A percentile compares a stretch with the other conserved stretches of the same genome.
Conservation (phyloP, 495 filamentous ascomycete genomes). For the Rhizodiscina lignyota region DNA sequence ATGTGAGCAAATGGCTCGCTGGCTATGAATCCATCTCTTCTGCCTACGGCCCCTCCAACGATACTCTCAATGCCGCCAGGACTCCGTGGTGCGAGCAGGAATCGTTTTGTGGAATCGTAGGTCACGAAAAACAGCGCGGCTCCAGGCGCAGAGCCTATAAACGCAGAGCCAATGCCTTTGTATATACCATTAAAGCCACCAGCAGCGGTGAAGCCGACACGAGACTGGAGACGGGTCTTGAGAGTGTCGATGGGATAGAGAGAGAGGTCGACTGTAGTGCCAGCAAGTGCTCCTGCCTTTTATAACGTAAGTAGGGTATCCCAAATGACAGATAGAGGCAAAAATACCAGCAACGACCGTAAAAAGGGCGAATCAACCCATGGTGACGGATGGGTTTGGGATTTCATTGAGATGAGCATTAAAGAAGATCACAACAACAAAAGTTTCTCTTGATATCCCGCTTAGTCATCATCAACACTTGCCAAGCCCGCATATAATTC, state of each 20-base stretch:
- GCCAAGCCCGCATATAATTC: too few species aligned
- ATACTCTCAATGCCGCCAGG: constrained; percentile 1
- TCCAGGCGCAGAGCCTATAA: constrained; percentile 90
- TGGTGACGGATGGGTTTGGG: constrained; percentile 3
- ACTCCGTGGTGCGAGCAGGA: constrained; percentile 2
- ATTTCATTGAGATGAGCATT: constrained; percentile 4
- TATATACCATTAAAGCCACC: constrained; percentile 63
- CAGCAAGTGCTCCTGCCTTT: constrained; percentile 21
- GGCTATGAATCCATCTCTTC: constrained; percentile 1
- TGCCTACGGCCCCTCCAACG: constrained; percentile 7
- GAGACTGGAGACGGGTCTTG: constrained; percentile 57
- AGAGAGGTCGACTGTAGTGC: constrained; percentile 24
- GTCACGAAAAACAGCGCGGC: constrained; percentile 97
- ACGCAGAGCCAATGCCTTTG: constrained; percentile 48
- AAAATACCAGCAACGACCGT: constrained; percentile 26
- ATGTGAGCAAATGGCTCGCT: constrained; percentile 46
- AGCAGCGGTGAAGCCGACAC: constrained; percentile 55
- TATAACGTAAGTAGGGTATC: not conserved
- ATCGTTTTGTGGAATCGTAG: constrained; percentile 64
- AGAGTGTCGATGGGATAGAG: constrained; percentile 27
- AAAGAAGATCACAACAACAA: too few species aligned
- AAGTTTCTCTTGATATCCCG: too few species aligned
- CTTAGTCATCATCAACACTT: too few species aligned
- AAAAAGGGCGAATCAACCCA: constrained; percentile 27
- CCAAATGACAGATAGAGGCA: constrained; percentile 35